Evolutionary conservation across 2,329 filamentous ascomycete species (phyloP).

Genomic region (Basipetospora chlamydospora): DNA sequence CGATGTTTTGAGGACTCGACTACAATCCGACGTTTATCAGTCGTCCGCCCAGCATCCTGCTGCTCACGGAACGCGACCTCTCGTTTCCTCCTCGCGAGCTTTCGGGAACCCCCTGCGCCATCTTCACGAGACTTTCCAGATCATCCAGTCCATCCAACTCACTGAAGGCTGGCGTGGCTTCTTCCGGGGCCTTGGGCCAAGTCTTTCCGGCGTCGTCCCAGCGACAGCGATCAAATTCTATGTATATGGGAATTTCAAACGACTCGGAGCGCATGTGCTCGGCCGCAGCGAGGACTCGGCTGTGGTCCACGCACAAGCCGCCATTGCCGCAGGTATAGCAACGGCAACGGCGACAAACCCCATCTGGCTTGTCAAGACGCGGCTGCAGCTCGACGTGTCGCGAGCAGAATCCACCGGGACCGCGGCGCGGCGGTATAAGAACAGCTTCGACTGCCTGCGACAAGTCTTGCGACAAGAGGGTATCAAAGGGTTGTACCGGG

Average conservation of each 20-base stretch:
- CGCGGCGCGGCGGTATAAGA: conserved; percentile 57
- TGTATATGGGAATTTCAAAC: conserved; percentile 84
- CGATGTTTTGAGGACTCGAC: conserved; percentile 81
- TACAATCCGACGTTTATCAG: conserved; percentile 87
- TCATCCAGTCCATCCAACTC: conserved; percentile 64
- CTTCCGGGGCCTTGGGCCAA: conserved; percentile 86
- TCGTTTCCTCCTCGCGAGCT: conserved; percentile 51
- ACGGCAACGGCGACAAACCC: conserved; percentile 89
- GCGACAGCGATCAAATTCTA: conserved; percentile 88
- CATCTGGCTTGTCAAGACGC: conserved; percentile 92
- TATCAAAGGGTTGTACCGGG: conserved; percentile 68
- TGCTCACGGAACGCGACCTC: too few species aligned
- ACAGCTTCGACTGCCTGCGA: conserved; percentile 73
- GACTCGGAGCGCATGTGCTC: conserved; percentile 59
- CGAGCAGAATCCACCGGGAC: conserved; percentile 47
- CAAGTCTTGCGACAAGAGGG: conserved; percentile 74
- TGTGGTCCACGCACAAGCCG: conserved; percentile 65
- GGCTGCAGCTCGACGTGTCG: conserved; percentile 82
- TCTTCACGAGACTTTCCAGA: conserved; percentile 72
- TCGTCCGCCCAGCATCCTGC: too few species aligned
- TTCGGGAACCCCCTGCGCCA: too few species aligned
- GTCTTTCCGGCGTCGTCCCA: conserved; percentile 77
- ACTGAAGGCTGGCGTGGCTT: conserved; percentile 73
- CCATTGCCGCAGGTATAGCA: conserved; percentile 62
- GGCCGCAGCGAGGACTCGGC: conserved; percentile 56